These are phyloP conservation scores for Saturnispora bothae DNA, from an alignment of 805 yeast species.

Conservation along the genomic window DNA sequence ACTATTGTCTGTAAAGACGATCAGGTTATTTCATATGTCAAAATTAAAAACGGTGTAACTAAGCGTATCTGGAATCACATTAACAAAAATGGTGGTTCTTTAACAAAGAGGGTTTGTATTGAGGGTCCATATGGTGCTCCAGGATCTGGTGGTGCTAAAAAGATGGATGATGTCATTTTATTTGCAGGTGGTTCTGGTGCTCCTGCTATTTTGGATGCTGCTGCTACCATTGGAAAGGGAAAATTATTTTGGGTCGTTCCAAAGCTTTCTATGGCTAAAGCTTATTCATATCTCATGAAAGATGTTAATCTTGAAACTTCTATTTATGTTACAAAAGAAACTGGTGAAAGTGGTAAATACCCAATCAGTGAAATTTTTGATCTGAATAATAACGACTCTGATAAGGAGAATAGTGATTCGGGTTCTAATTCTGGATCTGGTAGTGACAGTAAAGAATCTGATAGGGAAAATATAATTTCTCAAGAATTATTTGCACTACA, in stretches of 20 bases:
- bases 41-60: conserved; percentile 46
- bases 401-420: not conserved
- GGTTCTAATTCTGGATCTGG: not conserved
- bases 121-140: conserved; percentile 64
- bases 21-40: conserved; percentile 31
- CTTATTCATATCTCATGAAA: conserved; percentile 29
- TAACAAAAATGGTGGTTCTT: conserved; percentile 4
- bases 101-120: conserved; percentile 25
- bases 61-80: conserved; percentile 28
- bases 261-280: conserved; percentile 34
- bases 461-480: too few relatives aligned
- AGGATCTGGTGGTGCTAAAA: conserved; percentile 33
- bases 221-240: conserved; percentile 21
- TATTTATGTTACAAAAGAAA: conserved; percentile 30
- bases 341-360: conserved; percentile 1
- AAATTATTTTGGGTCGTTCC: conserved; percentile 54
- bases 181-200: conserved; percentile 68
- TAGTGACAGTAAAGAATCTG: not conserved
- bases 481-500: not conserved
- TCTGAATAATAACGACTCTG: not conserved
- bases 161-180: conserved; percentile 41
- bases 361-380: not conserved
- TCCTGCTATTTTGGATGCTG: conserved; percentile 43
- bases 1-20: conserved; percentile 36
- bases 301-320: conserved; percentile 21